phyloP scores from a whole-genome alignment of 306 rosid genomes.

The Vicia sativa region DNA sequence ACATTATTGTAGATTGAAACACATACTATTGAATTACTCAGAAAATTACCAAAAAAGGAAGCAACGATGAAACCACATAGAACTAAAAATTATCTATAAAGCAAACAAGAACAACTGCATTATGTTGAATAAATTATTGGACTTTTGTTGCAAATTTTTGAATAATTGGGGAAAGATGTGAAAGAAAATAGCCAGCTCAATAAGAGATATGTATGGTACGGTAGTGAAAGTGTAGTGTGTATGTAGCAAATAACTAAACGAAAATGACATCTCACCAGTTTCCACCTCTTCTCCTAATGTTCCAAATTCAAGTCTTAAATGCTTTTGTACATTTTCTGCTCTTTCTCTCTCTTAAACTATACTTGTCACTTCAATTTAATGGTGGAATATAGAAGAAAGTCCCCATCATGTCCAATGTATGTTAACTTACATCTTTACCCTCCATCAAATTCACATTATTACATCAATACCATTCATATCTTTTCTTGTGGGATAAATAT shows the following conservation, averaged over 20 bases:
- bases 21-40: constrained; percentile 1
- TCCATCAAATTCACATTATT: constrained; percentile 15
- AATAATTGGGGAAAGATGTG: constrained; percentile 30
- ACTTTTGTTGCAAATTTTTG: constrained; percentile 1
- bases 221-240: constrained; percentile 47
- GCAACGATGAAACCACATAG: constrained; percentile 16
- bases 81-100: not conserved
- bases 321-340: constrained; percentile 54
- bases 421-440: constrained; percentile 42
- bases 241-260: constrained; percentile 64
- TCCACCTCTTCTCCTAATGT: constrained; percentile 47
- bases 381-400: constrained; percentile 46
- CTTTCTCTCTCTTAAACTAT: constrained; percentile 14
- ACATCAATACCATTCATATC: constrained; percentile 1
- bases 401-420: constrained; percentile 51
- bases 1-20: too few species aligned
- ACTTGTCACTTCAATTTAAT: constrained; percentile 43
- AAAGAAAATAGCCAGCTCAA: constrained; percentile 52
- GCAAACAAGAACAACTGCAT: not conserved
- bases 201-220: constrained; percentile 40
- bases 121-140: not conserved
- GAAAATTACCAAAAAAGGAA: constrained; percentile 14
- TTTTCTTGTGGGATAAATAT: too few species aligned
- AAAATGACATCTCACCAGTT: constrained; percentile 73
- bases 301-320: constrained; percentile 64